These are phyloP conservation scores for Ophiocordyceps camponoti-saundersi DNA, from an alignment of 2,329 filamentous ascomycete genomes.

Conservation along the genomic window DNA sequence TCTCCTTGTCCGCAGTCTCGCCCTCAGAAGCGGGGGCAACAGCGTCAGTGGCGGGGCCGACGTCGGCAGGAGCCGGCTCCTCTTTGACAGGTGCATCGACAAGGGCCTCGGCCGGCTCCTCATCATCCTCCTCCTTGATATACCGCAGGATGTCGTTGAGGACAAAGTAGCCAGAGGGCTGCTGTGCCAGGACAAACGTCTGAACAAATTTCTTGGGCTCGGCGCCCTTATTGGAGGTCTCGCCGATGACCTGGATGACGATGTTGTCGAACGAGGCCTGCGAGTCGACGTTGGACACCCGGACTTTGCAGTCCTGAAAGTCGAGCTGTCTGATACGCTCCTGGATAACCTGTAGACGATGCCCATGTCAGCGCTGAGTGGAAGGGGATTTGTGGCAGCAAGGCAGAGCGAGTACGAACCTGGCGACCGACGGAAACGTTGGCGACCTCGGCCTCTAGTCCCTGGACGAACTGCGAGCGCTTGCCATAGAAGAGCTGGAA, in stretches of 20 bases:
- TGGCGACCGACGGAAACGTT: constrained; percentile 74
- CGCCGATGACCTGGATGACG: constrained; percentile 93
- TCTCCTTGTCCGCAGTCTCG: constrained; percentile 19
- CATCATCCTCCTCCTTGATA: constrained; percentile 69
- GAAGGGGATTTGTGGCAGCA: not conserved
- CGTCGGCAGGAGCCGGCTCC: constrained; percentile 9
- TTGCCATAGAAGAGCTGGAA: constrained; percentile 82
- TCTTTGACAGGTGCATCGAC: constrained; percentile 13
- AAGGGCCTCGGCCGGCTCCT: constrained; percentile 27
- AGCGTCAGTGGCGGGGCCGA: constrained; percentile 9
- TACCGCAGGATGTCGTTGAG: constrained; percentile 97
- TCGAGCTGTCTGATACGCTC: constrained; percentile 86
- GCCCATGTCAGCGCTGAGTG: constrained; percentile 3
- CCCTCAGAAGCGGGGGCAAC: constrained; percentile 11
- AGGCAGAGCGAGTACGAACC: constrained; percentile 26
- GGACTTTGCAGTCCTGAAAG: constrained; percentile 96
- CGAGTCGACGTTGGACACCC: constrained; percentile 93
- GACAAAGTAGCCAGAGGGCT: constrained; percentile 94
- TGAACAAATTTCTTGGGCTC: constrained; percentile 94
- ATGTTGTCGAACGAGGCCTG: constrained; percentile 88
- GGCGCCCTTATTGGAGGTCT: constrained; percentile 85
- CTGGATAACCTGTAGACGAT: constrained; percentile 56
- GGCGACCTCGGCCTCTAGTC: constrained; percentile 76
- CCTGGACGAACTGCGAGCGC: constrained; percentile 86
- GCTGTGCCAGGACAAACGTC: constrained; percentile 91